These are phyloP conservation scores for Phaffomyces antillensis DNA, from an alignment of 805 yeast species.

Conservation along the genomic window DNA sequence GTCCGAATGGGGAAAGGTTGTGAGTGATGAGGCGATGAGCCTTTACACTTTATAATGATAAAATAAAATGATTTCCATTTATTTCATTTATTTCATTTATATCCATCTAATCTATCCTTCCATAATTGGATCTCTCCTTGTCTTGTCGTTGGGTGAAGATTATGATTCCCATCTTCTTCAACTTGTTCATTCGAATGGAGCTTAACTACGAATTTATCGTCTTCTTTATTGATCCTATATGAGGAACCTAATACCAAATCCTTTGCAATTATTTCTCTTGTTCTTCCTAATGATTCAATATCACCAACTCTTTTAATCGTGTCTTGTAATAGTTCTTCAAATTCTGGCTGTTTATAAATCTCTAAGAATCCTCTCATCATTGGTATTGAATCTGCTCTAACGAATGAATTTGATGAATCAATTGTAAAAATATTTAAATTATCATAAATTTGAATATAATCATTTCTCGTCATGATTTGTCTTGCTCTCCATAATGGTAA, in stretches of 20 bases:
- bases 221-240: conserved; percentile 27
- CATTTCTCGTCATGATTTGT: conserved; percentile 80
- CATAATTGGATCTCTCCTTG: conserved; percentile 19
- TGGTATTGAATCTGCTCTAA: conserved; percentile 75
- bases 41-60: too few species aligned
- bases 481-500: conserved; percentile 79
- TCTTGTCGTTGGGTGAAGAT: conserved; percentile 22
- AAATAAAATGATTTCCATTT: too few species aligned
- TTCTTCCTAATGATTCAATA: conserved; percentile 71
- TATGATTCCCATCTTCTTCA: conserved; percentile 15
- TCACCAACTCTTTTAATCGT: conserved; percentile 64
- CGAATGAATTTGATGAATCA: conserved; percentile 57
- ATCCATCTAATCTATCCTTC: conserved; percentile 17
- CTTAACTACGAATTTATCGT: conserved; percentile 11
- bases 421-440: conserved; percentile 73
- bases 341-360: conserved; percentile 63
- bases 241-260: conserved; percentile 52
- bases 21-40: conserved; percentile 6
- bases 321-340: conserved; percentile 56
- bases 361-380: conserved; percentile 89
- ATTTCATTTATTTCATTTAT: not conserved
- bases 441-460: conserved; percentile 69
- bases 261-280: conserved; percentile 67
- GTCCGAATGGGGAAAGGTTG: conserved; percentile 1
- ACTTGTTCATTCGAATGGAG: conserved; percentile 14